Conservation (phyloP, 345 rosid species). For the Hypericum perforatum region DNA sequence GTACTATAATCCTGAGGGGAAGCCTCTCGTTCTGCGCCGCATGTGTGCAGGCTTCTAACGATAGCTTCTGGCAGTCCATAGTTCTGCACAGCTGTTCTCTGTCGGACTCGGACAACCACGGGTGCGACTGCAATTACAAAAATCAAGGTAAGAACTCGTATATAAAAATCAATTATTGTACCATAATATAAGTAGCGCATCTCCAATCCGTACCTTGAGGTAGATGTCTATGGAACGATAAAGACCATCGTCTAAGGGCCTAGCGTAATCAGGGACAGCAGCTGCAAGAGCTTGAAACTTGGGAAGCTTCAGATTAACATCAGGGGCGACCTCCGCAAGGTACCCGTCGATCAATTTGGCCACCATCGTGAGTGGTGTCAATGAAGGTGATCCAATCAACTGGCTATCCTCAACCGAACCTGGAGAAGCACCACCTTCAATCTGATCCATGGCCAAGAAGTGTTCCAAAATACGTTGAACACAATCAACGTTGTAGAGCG, state of each 20-base stretch:
- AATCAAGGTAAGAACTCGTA: slow-evolving; percentile 1
- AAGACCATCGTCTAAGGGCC: slow-evolving; percentile 89
- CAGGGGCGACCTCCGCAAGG: slow-evolving; percentile 97
- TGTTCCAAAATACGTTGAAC: slow-evolving; percentile 77
- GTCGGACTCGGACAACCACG: slow-evolving; percentile 82
- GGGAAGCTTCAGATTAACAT: slow-evolving; percentile 80
- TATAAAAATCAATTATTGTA: no score
- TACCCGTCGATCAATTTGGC: slow-evolving; percentile 97
- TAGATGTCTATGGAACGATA: slow-evolving; percentile 93
- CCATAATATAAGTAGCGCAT: no score
- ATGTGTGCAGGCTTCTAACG: slow-evolving; percentile 95
- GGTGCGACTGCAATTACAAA: slow-evolving; percentile 66
- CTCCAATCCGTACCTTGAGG: slow-evolving; percentile 53
- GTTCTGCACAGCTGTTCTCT: slow-evolving; percentile 88
- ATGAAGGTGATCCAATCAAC: slow-evolving; percentile 67
- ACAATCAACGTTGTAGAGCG: slow-evolving; percentile 84
- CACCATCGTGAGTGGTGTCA: slow-evolving; percentile 71
- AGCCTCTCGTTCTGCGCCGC: slow-evolving; percentile 96
- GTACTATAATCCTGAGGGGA: slow-evolving; percentile 78
- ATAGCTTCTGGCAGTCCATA: slow-evolving; percentile 95
- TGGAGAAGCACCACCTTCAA: slow-evolving; percentile 76
- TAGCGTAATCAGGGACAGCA: slow-evolving; percentile 78
- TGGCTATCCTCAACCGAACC: slow-evolving; percentile 71
- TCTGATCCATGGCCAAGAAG: slow-evolving; percentile 76
- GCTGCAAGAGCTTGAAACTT: slow-evolving; percentile 91